Conservation (phyloP, 768 basidiomycete genomes). For the Hericium coralloides region DNA sequence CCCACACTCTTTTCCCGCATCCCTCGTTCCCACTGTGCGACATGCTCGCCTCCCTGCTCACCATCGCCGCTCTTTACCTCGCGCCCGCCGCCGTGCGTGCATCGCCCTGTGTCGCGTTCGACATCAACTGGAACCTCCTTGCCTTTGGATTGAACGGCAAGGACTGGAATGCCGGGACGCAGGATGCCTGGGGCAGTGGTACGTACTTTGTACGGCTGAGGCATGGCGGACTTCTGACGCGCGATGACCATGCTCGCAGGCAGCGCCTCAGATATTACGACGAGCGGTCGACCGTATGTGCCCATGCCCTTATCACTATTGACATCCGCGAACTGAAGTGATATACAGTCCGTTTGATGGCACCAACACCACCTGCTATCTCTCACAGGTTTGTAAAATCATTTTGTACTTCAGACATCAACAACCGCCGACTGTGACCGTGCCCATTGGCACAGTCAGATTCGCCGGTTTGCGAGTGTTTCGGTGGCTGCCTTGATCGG, state of each 20-base stretch:
- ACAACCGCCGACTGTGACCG: too few species aligned
- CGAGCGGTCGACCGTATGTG: conserved; percentile 69
- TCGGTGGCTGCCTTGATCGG: too few species aligned
- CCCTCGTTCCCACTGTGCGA: background rate
- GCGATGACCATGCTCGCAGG: conserved; percentile 25
- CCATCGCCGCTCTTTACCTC: conserved; percentile 45
- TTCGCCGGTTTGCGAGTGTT: too few species aligned
- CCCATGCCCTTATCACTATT: background rate
- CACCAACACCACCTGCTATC: conserved; percentile 57
- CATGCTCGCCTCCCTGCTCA: conserved; percentile 29
- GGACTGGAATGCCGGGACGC: conserved; percentile 75
- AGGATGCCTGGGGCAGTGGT: conserved; percentile 59
- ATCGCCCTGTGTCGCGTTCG: conserved; percentile 69
- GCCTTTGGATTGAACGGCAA: conserved; percentile 79
- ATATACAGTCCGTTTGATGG: conserved; percentile 54
- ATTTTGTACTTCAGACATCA: background rate
- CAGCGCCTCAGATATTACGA: conserved; percentile 57
- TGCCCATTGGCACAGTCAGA: too few species aligned
- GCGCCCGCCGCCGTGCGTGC: conserved; percentile 28
- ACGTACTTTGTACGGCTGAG: conserved; percentile 7
- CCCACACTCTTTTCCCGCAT: background rate
- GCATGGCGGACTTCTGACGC: background rate
- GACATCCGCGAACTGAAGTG: background rate
- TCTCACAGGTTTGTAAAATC: conserved; percentile 45
- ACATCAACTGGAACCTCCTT: conserved; percentile 72